These are phyloP conservation scores for Globisporangium sylvaticum DNA, from an alignment of 352 stramenopile species.

Conservation along the genomic window DNA sequence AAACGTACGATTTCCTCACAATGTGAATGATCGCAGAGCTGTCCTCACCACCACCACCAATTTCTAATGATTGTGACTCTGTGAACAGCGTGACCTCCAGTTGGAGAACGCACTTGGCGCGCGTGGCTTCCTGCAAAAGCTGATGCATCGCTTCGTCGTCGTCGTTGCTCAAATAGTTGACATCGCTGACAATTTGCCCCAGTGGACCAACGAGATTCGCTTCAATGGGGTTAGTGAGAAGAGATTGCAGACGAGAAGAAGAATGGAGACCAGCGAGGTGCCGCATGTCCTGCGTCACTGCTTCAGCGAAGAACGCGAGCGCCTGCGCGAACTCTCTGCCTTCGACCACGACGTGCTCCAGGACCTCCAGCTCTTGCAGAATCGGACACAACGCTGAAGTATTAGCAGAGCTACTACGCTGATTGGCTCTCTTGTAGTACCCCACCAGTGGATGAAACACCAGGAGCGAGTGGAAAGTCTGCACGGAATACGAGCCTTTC, in stretches of 20 bases:
- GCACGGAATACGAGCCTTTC: slow-evolving; percentile 39
- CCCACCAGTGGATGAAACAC: slow-evolving; percentile 18
- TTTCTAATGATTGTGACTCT: not conserved
- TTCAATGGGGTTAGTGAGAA: not conserved
- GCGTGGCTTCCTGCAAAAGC: slow-evolving; percentile 21
- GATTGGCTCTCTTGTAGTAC: not conserved
- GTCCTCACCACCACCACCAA: not conserved
- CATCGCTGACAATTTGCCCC: not conserved
- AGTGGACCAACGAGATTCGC: not conserved
- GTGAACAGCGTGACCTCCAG: not conserved
- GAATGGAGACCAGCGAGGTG: slow-evolving; percentile 16
- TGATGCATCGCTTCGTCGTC: slow-evolving; percentile 16
- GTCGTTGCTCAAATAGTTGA: slow-evolving; percentile 11
- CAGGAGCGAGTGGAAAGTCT: slow-evolving; percentile 23
- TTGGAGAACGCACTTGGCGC: slow-evolving; percentile 17
- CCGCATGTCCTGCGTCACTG: slow-evolving; percentile 26
- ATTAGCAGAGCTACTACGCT: not conserved
- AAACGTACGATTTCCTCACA: slow-evolving; percentile 35
- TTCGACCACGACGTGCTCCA: slow-evolving; percentile 45
- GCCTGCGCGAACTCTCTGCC: slow-evolving; percentile 29
- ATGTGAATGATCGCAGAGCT: slow-evolving; percentile 6
- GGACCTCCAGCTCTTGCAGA: slow-evolving; percentile 18
- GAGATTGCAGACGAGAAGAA: not conserved
- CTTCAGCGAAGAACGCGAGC: slow-evolving; percentile 36
- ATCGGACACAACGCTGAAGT: not conserved